Base-by-base conservation (phyloP, 2,329 filamentous ascomycete genomes). In the Apiospora kogelbergensis region DNA sequence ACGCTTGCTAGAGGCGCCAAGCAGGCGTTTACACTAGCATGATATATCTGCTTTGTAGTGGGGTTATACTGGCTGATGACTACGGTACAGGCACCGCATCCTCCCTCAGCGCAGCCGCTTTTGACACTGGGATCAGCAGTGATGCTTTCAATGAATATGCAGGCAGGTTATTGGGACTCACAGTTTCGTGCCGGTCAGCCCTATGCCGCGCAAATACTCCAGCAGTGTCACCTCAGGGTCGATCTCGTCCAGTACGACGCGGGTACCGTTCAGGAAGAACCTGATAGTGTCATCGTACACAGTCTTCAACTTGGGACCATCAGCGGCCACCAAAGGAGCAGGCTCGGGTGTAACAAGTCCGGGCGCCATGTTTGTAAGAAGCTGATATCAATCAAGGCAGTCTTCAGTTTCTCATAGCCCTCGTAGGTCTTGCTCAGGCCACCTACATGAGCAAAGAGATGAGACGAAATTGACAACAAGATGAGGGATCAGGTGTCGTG, bases 11-110 rank as follows among this genome's bases (percentile, higher is more conserved):
- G 86, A 7, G 96, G 96, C 13, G 96, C 95, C 67, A 99, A 85
- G 79, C 96, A 99, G 53, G 96, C 96, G 79, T 99, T 99, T 70
- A 98, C 93, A 67, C 93, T 97, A 69, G 96, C 96, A 84, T 99
- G 95, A 78, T 98, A 98, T 74, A 98, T 93, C 78, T 93, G 88
- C 76, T 93, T 93, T 6, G 95, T 98, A 3, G 94, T 97, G 1
- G 94, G 94, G 77, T 98, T 98, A 77, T 91, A 91, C 80, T 98
- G 95, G 71, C 94, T 97, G 48, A 99, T 88, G 40, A 99, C 95
- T 63, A 98, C 94, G 57, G 95, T 98, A 78, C 95, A 98, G 72
- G 96, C 96, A 75, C 96, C 96, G 77, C 96, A 99, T 1, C 96
- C 96, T 71, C 96, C 96, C 83, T 99, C 96, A 65, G 94, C 94